Base-by-base conservation (phyloP, 495 filamentous ascomycete species). In the Neurospora sp. region DNA sequence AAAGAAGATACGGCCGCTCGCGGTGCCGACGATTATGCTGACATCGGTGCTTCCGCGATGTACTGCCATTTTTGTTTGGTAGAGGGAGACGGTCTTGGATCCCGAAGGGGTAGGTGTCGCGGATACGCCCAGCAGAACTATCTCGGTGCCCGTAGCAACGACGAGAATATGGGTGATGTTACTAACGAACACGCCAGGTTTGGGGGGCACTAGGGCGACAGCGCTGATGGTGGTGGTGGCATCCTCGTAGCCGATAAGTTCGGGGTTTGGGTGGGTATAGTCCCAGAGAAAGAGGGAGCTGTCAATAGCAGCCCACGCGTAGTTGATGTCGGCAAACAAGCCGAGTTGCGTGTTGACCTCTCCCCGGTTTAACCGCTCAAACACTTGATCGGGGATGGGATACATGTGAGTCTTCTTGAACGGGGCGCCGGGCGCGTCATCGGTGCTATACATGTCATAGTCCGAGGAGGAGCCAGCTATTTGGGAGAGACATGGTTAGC, bases 271-370 rank as follows among this genome's bases (percentile, higher is more conserved):
- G 74, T 91, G 87, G 10, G 93, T 95, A 78, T 97, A 99, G 81
- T 99, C 96, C 96, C 96, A 99, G 14, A 99, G 85, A 79, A 98
- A 99, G 37, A 99, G 86, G 71, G 92, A 90, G 81, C 96, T 97
- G 82, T 99, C 96, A 78, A 99, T 97, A 1, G 92, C 87, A 27
- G 96, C 91, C 94, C 95, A 99, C 61, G 94, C 95, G 83, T 98
- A 94, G 73, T 93, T 93, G 75, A 99, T 81, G 79, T 94, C 91
- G 27, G 96, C 92, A 81, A 99, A 97, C 45, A 98, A 82, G 27
- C 96, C 96, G 90, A 98, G 96, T 78, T 87, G 88, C 12, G 95
- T 96, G 35, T 90, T 90, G 3, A 97, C 88, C 74, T 94, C 88
- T 68, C 92, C 92, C 27, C 86, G 83, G 80, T 99, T 96, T 79